Percentiles rank a stretch among this genome's conserved stretches.
These are phyloP conservation scores for Penicillium sp. DNA, from an alignment of 2,329 filamentous ascomycete genomes.

Conservation along the genomic window DNA sequence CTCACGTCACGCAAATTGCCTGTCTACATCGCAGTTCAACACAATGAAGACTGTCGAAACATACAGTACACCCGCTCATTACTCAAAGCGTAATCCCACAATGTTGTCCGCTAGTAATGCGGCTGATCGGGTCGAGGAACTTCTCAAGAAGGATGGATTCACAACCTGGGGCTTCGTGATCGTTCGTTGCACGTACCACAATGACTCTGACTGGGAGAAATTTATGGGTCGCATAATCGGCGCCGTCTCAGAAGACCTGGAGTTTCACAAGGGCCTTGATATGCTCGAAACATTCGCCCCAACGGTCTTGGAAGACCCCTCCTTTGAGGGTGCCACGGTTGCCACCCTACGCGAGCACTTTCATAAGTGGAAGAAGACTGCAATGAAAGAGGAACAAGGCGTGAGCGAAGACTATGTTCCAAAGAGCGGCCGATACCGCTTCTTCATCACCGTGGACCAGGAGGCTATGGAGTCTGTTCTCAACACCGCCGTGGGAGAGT, in stretches of 20 bases:
- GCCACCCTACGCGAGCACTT: conserved; percentile 14
- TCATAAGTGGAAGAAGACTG: conserved; percentile 6
- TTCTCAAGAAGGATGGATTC: not conserved
- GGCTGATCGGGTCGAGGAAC: not conserved
- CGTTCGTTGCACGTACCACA: not conserved
- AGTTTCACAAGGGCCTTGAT: conserved; percentile 10
- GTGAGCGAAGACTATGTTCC: not conserved
- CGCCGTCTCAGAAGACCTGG: not conserved
- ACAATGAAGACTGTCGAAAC: conserved; percentile 1
- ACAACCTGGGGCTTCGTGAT: not conserved
- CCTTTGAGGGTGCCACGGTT: conserved; percentile 15
- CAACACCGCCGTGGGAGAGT: not conserved
- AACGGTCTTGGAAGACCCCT: conserved; percentile 18
- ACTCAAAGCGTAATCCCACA: not conserved
- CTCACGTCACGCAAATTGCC: not conserved
- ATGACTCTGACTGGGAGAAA: not conserved
- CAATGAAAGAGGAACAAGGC: conserved; percentile 9
- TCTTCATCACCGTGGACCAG: conserved; percentile 20
- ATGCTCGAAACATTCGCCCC: conserved; percentile 14
- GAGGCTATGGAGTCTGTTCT: not conserved
- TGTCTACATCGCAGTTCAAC: conserved; percentile 2
- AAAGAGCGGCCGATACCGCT: conserved; percentile 11
- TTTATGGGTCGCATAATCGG: conserved; percentile 10
- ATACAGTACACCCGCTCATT: not conserved
- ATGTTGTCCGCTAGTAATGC: not conserved